Conservation (phyloP, 2,329 filamentous ascomycete genomes). For the Mollisia scopiformis region DNA sequence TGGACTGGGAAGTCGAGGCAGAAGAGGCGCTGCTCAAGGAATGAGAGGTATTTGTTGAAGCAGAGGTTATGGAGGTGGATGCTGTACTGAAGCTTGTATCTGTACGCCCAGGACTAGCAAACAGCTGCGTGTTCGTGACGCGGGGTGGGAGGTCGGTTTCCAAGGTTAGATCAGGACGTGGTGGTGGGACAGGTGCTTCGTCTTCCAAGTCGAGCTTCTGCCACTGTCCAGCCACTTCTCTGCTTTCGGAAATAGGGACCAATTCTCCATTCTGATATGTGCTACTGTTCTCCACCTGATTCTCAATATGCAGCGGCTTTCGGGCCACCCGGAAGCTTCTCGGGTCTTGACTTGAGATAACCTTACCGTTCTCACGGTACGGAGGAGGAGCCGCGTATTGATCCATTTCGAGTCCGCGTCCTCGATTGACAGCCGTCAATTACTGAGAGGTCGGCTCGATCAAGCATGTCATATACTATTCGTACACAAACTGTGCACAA, state of each 20-base stretch:
- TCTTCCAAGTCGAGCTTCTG: background rate
- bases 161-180: background rate
- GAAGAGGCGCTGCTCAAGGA: slow-evolving; percentile 3
- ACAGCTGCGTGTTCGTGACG: background rate
- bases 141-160: background rate
- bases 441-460: background rate
- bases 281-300: background rate
- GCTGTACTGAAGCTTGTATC: background rate
- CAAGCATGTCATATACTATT: background rate
- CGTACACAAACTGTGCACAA: background rate
- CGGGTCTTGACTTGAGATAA: background rate
- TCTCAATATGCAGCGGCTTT: background rate
- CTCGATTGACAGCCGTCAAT: background rate
- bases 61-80: background rate
- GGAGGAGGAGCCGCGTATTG: slow-evolving; percentile 1
- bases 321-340: background rate
- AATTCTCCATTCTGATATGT: background rate
- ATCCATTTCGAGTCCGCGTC: background rate
- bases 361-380: slow-evolving; percentile 7
- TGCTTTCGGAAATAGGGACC: background rate
- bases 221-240: background rate
- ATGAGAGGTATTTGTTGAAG: background rate
- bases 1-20: background rate
- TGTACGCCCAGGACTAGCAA: background rate
- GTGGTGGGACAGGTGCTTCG: background rate